These are phyloP conservation scores for Trichoderma hamatum DNA, from an alignment of 2,329 filamentous ascomycete genomes.

Conservation along the genomic window DNA sequence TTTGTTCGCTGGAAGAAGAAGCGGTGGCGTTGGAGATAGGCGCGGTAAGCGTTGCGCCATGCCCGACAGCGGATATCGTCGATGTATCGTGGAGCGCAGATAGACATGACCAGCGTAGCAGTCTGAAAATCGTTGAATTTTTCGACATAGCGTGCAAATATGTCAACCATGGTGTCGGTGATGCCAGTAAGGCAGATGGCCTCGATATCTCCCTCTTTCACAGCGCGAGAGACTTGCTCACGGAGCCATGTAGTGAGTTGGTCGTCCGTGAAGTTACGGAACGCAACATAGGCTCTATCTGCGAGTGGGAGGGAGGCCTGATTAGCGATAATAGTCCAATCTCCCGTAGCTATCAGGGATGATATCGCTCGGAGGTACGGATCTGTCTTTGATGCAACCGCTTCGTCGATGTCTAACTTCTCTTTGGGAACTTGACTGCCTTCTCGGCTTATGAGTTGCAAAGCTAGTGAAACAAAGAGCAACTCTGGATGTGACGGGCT, in stretches of 20 bases:
- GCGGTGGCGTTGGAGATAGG: slow-evolving; percentile 72
- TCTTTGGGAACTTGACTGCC: slow-evolving; percentile 49
- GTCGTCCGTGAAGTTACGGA: slow-evolving; percentile 66
- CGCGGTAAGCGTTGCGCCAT: slow-evolving; percentile 73
- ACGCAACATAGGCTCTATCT: slow-evolving; percentile 73
- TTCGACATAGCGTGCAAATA: slow-evolving; percentile 74
- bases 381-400: slow-evolving; percentile 66
- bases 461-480: slow-evolving; percentile 67
- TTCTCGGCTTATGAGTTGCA: slow-evolving; percentile 63
- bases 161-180: slow-evolving; percentile 70
- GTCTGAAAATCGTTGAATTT: slow-evolving; percentile 80
- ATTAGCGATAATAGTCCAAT: slow-evolving; percentile 74
- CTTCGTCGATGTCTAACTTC: slow-evolving; percentile 61
- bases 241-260: slow-evolving; percentile 69
- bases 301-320: slow-evolving; percentile 73
- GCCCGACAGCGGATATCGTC: slow-evolving; percentile 74
- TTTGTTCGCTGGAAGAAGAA: slow-evolving; percentile 74
- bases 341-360: slow-evolving; percentile 72
- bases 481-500: slow-evolving; percentile 66
- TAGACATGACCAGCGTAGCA: slow-evolving; percentile 72
- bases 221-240: slow-evolving; percentile 63
- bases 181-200: slow-evolving; percentile 79
- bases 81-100: slow-evolving; percentile 75
- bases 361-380: slow-evolving; percentile 81
- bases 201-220: slow-evolving; percentile 71